Evolutionary conservation across 148 eudicot species (phyloP), one percentile per base, ranked within the genome.

Genomic region (Euryodendron excelsum): DNA sequence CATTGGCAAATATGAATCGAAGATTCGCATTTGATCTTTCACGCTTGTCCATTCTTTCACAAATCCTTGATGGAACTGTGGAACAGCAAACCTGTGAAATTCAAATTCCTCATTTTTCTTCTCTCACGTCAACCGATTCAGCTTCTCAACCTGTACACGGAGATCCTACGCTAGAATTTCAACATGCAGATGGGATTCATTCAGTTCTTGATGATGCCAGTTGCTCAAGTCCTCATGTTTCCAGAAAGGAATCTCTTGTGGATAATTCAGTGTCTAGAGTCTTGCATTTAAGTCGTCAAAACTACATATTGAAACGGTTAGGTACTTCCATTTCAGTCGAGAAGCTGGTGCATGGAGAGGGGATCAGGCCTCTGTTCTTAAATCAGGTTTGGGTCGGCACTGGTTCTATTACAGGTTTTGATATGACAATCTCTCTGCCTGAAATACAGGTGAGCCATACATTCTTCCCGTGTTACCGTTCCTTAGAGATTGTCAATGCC

Each of bases 391-490:
- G 98, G 98, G 82, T 78, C 86, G 99, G 99, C 61, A 78, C 71
- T 79, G 98, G 98, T 72, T 86, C 91, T 86, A 78, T 89, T 80
- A 79, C 91, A 28, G 95, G 95, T 64, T 82, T 91, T 58, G 91
- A 96, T 69, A 31, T 96, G 83, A 89, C 90, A 69, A 75, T 96
- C 55, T 93, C 99, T 31, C 82, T 93, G 60, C 74, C 83, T 78
- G 97, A 96, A 80, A 81, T 96, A 72, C 88, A 93, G 93, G 99
- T 93, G 81, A 77, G 74, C 58, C 4, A 37, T 84, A 37, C 48
- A 13, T 61, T 48, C 28, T 9, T 27, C 27, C 7, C 36, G 44
- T 65, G 14, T 44, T 33, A n/a, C 33, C 13, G 18, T 69, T 69
- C 34, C 63, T 44, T 15, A 3, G 74, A 74, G 31, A 37, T 60